phyloP scores from a whole-genome alignment of 2,329 filamentous ascomycete genomes.

The Xylaria multiplex region DNA sequence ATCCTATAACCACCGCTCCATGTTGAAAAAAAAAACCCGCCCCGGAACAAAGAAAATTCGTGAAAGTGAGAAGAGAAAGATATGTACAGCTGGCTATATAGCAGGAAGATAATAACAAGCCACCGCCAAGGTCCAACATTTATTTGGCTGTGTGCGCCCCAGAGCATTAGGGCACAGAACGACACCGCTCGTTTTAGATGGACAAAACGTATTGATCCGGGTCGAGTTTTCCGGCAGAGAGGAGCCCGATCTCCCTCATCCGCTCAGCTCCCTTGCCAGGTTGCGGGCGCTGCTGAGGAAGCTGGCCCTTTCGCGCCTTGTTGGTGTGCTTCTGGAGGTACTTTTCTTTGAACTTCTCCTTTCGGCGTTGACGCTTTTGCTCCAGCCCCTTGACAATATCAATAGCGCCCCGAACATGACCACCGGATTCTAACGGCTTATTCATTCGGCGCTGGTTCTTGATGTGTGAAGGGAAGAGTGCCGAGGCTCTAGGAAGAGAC shows the following conservation, averaged over 20 bases:
- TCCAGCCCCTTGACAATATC: conserved; percentile 98
- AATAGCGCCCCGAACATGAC: conserved; percentile 89
- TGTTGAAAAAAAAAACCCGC: conserved; percentile 32
- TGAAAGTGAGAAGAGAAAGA: conserved; percentile 34
- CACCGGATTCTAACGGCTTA: conserved; percentile 47
- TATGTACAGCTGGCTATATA: conserved; percentile 44
- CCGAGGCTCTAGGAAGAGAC: conserved; percentile 83
- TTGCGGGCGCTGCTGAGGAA: conserved; percentile 69
- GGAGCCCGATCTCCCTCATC: conserved; percentile 90
- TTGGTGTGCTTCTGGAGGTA: conserved; percentile 88
- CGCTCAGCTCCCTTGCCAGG: conserved; percentile 90
- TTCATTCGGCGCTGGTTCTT: conserved; percentile 53
- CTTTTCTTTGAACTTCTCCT: conserved; percentile 81
- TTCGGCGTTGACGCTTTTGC: conserved; percentile 89
- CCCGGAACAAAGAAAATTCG: conserved; percentile 39
- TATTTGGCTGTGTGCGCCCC: conserved; percentile 35
- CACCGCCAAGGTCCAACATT: conserved; percentile 3
- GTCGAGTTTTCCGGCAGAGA: conserved; percentile 83
- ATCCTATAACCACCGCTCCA: conserved; percentile 43
- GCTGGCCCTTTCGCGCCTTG: conserved; percentile 76
- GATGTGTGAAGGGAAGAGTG: conserved; percentile 69
- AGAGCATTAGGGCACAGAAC: conserved; percentile 30
- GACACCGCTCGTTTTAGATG: conserved; percentile 57
- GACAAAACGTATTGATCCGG: conserved; percentile 82
- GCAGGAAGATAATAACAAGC: conserved; percentile 11